These are phyloP conservation scores for Jatropha curcas DNA, from an alignment of 345 rosid genomes.

Conservation along the genomic window DNA sequence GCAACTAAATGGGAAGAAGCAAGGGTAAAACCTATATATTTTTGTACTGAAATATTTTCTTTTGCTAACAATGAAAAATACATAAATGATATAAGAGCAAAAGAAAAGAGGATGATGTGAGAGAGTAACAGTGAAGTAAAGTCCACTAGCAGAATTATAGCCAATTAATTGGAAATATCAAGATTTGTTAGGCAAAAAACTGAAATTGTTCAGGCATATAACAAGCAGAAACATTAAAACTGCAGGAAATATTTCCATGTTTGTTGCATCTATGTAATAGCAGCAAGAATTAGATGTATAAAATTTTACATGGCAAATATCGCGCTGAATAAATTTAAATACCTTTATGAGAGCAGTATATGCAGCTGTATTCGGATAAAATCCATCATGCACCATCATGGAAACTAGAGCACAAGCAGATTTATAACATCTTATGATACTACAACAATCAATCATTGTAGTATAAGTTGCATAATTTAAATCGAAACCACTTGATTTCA, in stretches of 20 bases:
- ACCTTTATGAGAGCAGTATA: slow-evolving; percentile 71
- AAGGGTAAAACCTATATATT: neutral
- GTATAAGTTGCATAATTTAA: slow-evolving; percentile 55
- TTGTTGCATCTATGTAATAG: neutral
- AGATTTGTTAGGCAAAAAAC: neutral
- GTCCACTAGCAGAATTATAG: neutral
- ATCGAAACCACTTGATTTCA: slow-evolving; percentile 46
- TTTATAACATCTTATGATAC: slow-evolving; percentile 42
- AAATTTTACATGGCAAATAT: neutral
- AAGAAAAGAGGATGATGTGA: no score
- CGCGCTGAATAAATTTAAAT: slow-evolving; percentile 4
- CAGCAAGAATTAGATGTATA: neutral
- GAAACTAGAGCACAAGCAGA: slow-evolving; percentile 66
- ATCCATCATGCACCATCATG: slow-evolving; percentile 80
- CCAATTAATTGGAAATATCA: neutral
- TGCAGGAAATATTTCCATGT: neutral
- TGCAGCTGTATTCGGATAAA: slow-evolving; percentile 39
- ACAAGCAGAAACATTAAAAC: neutral
- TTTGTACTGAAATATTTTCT: no score
- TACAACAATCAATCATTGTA: slow-evolving; percentile 75
- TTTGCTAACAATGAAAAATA: no score
- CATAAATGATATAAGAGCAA: neutral
- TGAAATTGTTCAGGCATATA: neutral
- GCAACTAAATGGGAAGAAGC: no score
- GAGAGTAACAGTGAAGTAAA: neutral